phyloP scores from a whole-genome alignment of 2,329 filamentous ascomycete genomes.

The Fusarium aywerte region DNA sequence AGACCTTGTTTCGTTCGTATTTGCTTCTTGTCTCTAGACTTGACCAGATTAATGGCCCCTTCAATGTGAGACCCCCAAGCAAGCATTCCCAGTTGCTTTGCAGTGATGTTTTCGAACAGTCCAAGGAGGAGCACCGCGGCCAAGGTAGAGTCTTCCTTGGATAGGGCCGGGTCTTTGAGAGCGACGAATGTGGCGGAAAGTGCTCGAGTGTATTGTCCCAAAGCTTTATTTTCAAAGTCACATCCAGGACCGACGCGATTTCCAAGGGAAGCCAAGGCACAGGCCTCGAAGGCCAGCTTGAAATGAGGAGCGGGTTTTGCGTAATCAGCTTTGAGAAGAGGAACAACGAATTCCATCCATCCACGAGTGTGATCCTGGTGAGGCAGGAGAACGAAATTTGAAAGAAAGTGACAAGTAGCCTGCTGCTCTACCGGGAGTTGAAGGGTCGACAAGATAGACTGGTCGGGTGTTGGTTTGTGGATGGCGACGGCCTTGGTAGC shows the following conservation, averaged over 20 bases:
- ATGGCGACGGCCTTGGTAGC: conserved; percentile 23
- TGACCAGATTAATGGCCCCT: conserved; percentile 70
- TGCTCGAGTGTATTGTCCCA: conserved; percentile 66
- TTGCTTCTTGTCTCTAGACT: conserved; percentile 66
- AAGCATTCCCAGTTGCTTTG: conserved; percentile 63
- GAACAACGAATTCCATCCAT: conserved; percentile 69
- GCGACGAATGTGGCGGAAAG: conserved; percentile 64
- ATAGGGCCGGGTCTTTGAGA: conserved; percentile 60
- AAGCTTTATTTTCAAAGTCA: conserved; percentile 54
- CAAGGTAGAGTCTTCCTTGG: conserved; percentile 66
- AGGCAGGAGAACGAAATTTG: conserved; percentile 69
- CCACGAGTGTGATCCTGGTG: conserved; percentile 62
- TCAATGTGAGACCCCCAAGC: conserved; percentile 74
- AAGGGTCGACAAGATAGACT: conserved; percentile 50
- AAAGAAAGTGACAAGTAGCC: conserved; percentile 68
- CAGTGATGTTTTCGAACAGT: conserved; percentile 69
- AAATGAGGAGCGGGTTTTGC: conserved; percentile 58
- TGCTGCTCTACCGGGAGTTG: conserved; percentile 63
- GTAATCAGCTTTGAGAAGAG: conserved; percentile 60
- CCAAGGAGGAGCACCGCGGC: conserved; percentile 69
- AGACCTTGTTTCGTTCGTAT: conserved; percentile 63
- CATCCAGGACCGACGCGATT: conserved; percentile 57
- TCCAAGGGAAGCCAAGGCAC: conserved; percentile 66
- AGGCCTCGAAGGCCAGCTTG: conserved; percentile 67
- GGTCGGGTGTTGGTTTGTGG: conserved; percentile 34